Evolutionary conservation across 768 basidiomycete species (phyloP).

Genomic region (Lenzites betulinus): DNA sequence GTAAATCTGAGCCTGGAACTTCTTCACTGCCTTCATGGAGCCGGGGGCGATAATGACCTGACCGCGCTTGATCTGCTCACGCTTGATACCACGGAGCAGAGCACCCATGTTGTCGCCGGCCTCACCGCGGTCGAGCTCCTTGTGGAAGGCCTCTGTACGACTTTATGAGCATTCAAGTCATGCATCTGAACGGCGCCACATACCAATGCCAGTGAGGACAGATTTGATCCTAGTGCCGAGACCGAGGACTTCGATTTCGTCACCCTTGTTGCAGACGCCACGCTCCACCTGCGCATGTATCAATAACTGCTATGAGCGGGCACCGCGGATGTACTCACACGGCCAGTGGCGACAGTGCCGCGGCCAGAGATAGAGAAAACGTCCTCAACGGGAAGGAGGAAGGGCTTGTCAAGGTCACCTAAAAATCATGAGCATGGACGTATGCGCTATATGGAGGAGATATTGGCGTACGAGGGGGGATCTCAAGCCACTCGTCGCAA

Average conservation of each 20-base stretch:
- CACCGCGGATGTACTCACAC: conserved; percentile 48
- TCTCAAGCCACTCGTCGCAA: conserved; percentile 93
- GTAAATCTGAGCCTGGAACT: conserved; percentile 94
- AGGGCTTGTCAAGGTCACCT: conserved; percentile 98
- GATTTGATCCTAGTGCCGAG: conserved; percentile 83
- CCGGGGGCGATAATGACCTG: conserved; percentile 90
- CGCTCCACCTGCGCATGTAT: conserved; percentile 71
- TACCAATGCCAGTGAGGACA: conserved; percentile 91
- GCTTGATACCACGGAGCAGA: conserved; percentile 93
- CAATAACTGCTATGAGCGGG: not conserved
- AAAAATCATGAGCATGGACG: not conserved
- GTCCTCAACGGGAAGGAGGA: conserved; percentile 95
- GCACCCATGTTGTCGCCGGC: conserved; percentile 99
- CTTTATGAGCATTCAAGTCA: not conserved
- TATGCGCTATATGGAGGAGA: not conserved
- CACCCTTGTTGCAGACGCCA: conserved; percentile 87
- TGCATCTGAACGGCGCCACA: conserved; percentile 26
- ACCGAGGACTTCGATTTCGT: conserved; percentile 92
- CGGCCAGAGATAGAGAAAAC: conserved; percentile 98
- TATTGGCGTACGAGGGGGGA: conserved; percentile 74
- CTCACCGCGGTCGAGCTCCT: conserved; percentile 96
- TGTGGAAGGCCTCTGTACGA: conserved; percentile 95
- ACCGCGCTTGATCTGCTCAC: conserved; percentile 92
- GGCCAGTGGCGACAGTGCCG: conserved; percentile 96
- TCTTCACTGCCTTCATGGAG: conserved; percentile 90